Evolutionary conservation across 495 filamentous ascomycete genomes (phyloP).

Genomic region (Penicillium silybi): DNA sequence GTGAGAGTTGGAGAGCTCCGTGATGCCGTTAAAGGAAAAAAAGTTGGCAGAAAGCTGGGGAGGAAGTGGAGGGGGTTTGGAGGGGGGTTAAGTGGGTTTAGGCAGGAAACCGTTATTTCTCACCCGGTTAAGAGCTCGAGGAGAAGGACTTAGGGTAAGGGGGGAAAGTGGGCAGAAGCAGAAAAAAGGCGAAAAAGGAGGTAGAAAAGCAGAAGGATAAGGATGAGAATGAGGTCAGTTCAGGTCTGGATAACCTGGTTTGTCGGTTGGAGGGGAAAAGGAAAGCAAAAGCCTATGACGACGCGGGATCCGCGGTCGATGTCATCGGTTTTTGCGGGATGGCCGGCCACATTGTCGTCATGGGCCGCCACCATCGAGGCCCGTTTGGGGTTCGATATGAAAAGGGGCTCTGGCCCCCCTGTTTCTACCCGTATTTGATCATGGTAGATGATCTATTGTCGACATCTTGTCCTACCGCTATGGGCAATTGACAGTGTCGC

Average conservation of each 20-base stretch:
- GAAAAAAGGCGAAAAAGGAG: not conserved
- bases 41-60: not conserved
- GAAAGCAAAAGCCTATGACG: slow-evolving; percentile 23
- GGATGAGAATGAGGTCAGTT: slow-evolving; percentile 4
- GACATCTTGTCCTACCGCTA: not conserved
- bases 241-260: not conserved
- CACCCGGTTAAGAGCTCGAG: not conserved
- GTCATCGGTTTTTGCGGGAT: slow-evolving; percentile 19
- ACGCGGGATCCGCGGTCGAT: slow-evolving; percentile 20
- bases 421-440: not conserved
- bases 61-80: not conserved
- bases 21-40: not conserved
- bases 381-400: not conserved
- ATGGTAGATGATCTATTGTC: not conserved
- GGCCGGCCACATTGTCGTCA: slow-evolving; percentile 9
- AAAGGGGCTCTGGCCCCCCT: not conserved
- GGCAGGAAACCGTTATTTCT: not conserved
- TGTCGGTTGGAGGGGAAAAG: not conserved
- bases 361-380: slow-evolving; percentile 14
- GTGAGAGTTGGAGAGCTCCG: not conserved
- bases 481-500: not conserved
- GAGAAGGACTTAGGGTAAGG: not conserved
- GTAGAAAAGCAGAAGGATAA: not conserved
- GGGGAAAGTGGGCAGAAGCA: not conserved
- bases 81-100: not conserved